phyloP scores from a whole-genome alignment of 768 basidiomycete genomes.

The Crepidotus variabilis region DNA sequence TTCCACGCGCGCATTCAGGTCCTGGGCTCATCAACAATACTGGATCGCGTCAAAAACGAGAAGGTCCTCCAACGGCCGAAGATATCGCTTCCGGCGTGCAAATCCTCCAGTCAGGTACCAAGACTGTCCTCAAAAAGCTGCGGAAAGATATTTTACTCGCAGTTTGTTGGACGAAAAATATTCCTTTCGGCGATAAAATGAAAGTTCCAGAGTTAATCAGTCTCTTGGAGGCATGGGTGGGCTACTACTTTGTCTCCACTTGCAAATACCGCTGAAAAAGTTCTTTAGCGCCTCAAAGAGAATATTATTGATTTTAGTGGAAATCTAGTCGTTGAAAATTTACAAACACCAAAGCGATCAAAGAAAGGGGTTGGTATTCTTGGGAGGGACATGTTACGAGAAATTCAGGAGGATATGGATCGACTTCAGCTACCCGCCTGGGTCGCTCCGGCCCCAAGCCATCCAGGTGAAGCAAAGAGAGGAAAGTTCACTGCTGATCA shows the following conservation, averaged over 20 bases:
- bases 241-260: no score
- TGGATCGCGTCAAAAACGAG: no score
- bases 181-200: neutral
- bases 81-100: neutral
- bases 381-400: slow-evolving; percentile 10
- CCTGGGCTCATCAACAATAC: no score
- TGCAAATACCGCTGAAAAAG: no score
- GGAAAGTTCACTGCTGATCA: slow-evolving; percentile 25
- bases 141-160: neutral
- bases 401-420: slow-evolving; percentile 15
- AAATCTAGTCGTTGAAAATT: no score
- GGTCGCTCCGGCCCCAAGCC: slow-evolving; percentile 12
- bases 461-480: slow-evolving; percentile 12
- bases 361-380: neutral
- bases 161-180: neutral
- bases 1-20: no score
- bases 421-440: slow-evolving; percentile 16
- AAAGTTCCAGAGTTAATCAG: neutral
- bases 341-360: no score
- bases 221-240: neutral
- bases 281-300: no score
- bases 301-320: no score
- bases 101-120: neutral
- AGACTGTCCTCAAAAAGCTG: neutral
- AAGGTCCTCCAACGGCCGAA: no score